Evolutionary conservation across 768 basidiomycete genomes (phyloP).

Genomic region (Leccinum pellstonianum): DNA sequence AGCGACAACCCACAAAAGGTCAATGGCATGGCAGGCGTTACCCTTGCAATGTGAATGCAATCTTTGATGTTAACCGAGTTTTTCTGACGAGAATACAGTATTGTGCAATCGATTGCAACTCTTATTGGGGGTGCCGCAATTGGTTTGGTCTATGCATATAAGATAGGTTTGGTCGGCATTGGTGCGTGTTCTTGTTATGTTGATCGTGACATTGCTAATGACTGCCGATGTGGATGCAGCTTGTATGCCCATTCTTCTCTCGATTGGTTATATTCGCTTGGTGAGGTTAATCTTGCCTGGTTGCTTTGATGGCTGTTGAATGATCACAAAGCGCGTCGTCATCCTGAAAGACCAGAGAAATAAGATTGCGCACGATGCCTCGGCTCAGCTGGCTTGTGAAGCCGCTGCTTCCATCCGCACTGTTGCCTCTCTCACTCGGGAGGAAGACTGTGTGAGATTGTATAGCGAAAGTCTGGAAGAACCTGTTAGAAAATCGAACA

Average conservation of each 20-base stretch:
- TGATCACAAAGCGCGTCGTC: constrained; percentile 59
- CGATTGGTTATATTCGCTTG: constrained; percentile 80
- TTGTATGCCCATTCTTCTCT: constrained; percentile 65
- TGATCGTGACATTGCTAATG: neutral
- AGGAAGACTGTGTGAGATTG: constrained; percentile 69
- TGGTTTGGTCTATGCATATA: no score
- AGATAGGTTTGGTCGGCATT: constrained; percentile 69
- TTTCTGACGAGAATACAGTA: no score
- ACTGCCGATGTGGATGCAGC: constrained; percentile 32
- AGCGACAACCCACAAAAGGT: no score
- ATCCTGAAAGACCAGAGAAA: constrained; percentile 84
- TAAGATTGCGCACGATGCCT: constrained; percentile 74
- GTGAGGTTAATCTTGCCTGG: constrained; percentile 36
- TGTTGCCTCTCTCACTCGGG: constrained; percentile 84
- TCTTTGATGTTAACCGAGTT: no score
- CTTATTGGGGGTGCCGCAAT: no score
- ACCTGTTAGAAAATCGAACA: constrained; percentile 67
- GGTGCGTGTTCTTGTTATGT: constrained; percentile 12
- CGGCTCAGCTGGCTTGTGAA: constrained; percentile 90
- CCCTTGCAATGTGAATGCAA: no score
- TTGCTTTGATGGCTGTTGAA: constrained; percentile 6
- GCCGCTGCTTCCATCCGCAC: constrained; percentile 89
- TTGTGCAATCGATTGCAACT: no score
- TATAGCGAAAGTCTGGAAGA: constrained; percentile 71
- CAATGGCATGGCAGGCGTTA: no score